A percentile compares a stretch with the other conserved stretches of the same genome.
These are phyloP conservation scores for Sphaerulina musiva DNA, from an alignment of 2,329 filamentous ascomycete genomes.

Conservation along the genomic window DNA sequence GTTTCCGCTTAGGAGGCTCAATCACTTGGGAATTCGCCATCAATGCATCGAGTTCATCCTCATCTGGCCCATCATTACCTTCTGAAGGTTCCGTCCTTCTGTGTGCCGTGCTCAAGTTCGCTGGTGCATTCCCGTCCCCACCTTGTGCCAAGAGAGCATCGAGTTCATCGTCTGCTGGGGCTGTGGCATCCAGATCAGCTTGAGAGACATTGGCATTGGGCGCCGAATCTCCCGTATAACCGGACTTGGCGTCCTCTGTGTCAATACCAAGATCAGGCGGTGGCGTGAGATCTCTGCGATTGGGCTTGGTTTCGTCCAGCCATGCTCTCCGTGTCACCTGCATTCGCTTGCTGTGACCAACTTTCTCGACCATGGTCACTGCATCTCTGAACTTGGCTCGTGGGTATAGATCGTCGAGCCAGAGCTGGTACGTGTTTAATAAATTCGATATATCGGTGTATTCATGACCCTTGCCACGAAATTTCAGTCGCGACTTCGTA, in stretches of 20 bases:
- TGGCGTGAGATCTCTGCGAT: conserved; percentile 17
- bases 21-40: neutral
- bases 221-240: neutral
- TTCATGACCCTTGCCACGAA: conserved; percentile 95
- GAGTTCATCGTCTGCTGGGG: conserved; percentile 25
- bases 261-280: conserved; percentile 10
- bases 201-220: neutral
- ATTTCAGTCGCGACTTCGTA: conserved; percentile 61
- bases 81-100: conserved; percentile 23
- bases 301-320: conserved; percentile 69
- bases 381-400: conserved; percentile 91
- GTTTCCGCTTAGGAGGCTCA: conserved; percentile 10
- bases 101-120: neutral
- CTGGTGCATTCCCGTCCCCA: neutral
- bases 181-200: neutral
- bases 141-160: conserved; percentile 25
- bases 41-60: conserved; percentile 14
- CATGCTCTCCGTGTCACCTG: conserved; percentile 69
- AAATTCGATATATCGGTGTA: conserved; percentile 78
- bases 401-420: conserved; percentile 93
- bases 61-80: conserved; percentile 17
- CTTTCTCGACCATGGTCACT: conserved; percentile 82
- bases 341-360: conserved; percentile 77
- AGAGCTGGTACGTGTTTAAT: conserved; percentile 86
- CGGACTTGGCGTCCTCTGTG: conserved; percentile 14